A percentile compares a stretch with the other conserved stretches of the same genome.
Evolutionary conservation across 2,329 filamentous ascomycete genomes (phyloP).

Genomic region (Penicillium italicum): DNA sequence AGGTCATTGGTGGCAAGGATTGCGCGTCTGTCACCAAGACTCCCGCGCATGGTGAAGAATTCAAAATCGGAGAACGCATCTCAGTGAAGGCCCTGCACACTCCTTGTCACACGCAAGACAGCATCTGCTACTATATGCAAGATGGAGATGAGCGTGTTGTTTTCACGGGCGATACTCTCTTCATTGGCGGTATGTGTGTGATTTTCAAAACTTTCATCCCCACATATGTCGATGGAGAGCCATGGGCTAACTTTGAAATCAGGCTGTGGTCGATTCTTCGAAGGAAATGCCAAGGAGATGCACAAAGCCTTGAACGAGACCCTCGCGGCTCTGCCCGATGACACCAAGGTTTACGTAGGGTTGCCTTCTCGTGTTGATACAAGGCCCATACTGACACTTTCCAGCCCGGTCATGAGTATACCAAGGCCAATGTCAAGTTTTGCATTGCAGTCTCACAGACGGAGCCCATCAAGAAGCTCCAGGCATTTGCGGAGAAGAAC

Average conservation of each 20-base stretch:
- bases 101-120: conserved; percentile 96
- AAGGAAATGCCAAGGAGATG: conserved; percentile 87
- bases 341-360: conserved; percentile 86
- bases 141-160: conserved; percentile 71
- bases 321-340: conserved; percentile 74
- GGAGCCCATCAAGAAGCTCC: conserved; percentile 71
- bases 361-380: conserved; percentile 14
- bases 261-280: conserved; percentile 96
- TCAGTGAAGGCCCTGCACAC: conserved; percentile 85
- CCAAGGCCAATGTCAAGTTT: conserved; percentile 93
- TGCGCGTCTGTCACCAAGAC: conserved; percentile 76
- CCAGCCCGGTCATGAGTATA: conserved; percentile 94
- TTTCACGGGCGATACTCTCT: conserved; percentile 94
- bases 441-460: conserved; percentile 70
- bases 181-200: conserved; percentile 69
- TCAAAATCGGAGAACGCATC: conserved; percentile 77
- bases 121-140: conserved; percentile 90
- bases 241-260: background rate
- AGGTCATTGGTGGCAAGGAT: conserved; percentile 83
- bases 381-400: conserved; percentile 3
- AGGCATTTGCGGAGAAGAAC: conserved; percentile 73
- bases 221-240: background rate
- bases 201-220: background rate
- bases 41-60: conserved; percentile 69
- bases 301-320: conserved; percentile 85